These are phyloP conservation scores for Colletotrichum zoysiae DNA, from an alignment of 2,329 filamentous ascomycete species.

Conservation along the genomic window DNA sequence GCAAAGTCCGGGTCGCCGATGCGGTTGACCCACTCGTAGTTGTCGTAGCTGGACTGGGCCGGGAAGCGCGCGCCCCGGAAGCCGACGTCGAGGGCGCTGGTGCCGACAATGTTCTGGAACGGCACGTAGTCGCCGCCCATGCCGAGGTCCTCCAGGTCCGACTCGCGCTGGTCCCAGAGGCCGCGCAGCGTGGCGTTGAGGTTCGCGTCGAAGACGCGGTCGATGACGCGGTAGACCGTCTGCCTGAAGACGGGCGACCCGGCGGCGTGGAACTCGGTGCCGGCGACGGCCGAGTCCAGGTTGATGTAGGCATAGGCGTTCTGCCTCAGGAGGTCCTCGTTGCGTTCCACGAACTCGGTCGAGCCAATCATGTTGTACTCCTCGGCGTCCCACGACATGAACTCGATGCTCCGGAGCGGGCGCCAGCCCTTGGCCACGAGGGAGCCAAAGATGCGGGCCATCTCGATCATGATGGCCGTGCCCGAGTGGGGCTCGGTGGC, in stretches of 20 bases:
- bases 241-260: constrained; percentile 85
- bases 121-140: constrained; percentile 86
- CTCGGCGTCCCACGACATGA: constrained; percentile 95
- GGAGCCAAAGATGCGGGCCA: constrained; percentile 86
- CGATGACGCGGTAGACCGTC: constrained; percentile 78
- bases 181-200: constrained; percentile 79
- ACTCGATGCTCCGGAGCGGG: constrained; percentile 93
- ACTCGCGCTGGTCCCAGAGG: constrained; percentile 78
- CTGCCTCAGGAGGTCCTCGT: constrained; percentile 77
- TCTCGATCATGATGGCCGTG: constrained; percentile 90
- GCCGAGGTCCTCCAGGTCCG: constrained; percentile 74
- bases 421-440: constrained; percentile 85
- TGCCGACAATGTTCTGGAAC: constrained; percentile 92
- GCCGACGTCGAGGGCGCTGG: constrained; percentile 85
- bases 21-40: constrained; percentile 84
- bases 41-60: constrained; percentile 89
- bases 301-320: constrained; percentile 92
- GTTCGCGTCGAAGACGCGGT: constrained; percentile 79
- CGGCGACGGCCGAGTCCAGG: constrained; percentile 85
- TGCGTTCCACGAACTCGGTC: constrained; percentile 93
- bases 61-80: constrained; percentile 79
- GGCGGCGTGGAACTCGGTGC: constrained; percentile 79
- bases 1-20: constrained; percentile 85
- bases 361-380: constrained; percentile 95
- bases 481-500: constrained; percentile 88